Conservation (phyloP, 106 monocot genomes). For the Triglochin maritima region DNA sequence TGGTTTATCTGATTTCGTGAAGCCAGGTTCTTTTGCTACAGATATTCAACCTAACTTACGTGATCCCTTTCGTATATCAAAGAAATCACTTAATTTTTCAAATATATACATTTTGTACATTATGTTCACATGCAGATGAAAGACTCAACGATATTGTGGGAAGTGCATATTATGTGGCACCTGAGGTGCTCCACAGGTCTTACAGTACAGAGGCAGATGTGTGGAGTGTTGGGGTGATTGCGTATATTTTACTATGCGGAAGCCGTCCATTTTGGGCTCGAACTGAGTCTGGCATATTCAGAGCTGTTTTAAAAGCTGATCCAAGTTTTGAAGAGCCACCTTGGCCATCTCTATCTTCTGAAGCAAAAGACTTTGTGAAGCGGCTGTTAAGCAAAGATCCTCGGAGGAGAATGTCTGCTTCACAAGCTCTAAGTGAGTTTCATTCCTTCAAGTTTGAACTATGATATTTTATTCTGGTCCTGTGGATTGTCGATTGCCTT, state of each 20-base stretch:
- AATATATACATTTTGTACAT: not conserved
- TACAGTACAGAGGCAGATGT: constrained; percentile 78
- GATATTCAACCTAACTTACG: not conserved
- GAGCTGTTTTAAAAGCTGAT: constrained; percentile 70
- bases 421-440: constrained; percentile 55
- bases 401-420: constrained; percentile 72
- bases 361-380: constrained; percentile 80
- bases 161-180: constrained; percentile 58
- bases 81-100: not conserved
- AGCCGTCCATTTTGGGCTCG: constrained; percentile 87
- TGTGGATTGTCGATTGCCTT: not conserved
- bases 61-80: not conserved
- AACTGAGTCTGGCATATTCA: constrained; percentile 79
- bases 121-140: constrained; percentile 33
- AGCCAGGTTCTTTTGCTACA: constrained; percentile 46
- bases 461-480: too few species aligned
- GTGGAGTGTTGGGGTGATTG: constrained; percentile 80
- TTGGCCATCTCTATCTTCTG: constrained; percentile 61
- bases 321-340: constrained; percentile 64
- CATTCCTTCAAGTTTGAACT: not conserved
- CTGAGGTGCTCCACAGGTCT: constrained; percentile 48
- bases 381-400: constrained; percentile 73
- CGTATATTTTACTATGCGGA: constrained; percentile 71
- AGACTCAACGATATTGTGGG: constrained; percentile 54
- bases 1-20: constrained; percentile 88